Evolutionary conservation across 1,139 yeast genomes (phyloP).

Genomic region (Scheffersomyces parashehatae): DNA sequence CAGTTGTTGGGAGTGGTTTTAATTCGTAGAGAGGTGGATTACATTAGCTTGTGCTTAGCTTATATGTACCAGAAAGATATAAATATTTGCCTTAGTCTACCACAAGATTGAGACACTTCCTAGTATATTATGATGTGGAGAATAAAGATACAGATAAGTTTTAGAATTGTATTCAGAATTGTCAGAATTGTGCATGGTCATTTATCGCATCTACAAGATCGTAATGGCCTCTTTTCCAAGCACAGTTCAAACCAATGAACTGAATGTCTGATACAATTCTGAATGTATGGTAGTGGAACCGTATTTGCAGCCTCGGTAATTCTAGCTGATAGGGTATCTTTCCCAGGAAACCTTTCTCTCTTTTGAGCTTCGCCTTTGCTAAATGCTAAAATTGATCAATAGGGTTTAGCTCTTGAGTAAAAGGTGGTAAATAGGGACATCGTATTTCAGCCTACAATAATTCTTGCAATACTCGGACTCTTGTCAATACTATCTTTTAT

Average conservation of each 20-base stretch:
- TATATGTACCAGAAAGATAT: too few species aligned
- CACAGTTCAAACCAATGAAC: conserved; percentile 1
- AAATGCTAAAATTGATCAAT: conserved; percentile 6
- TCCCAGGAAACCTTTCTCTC: neutral
- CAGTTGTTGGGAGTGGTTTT: too few species aligned
- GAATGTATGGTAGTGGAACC: conserved; percentile 1
- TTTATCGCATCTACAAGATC: too few species aligned
- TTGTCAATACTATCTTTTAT: conserved; percentile 4
- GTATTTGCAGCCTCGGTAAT: conserved; percentile 3
- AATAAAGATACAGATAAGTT: too few species aligned
- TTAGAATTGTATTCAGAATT: too few species aligned
- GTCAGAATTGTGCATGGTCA: too few species aligned
- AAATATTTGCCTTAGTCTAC: too few species aligned
- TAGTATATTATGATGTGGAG: too few species aligned
- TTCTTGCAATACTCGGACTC: conserved; percentile 2
- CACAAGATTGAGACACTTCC: too few species aligned
- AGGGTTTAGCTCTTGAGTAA: conserved; percentile 4
- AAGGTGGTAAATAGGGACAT: conserved; percentile 5
- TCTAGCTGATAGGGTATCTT: conserved; percentile 2
- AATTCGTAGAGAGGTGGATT: too few species aligned
- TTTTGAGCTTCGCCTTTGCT: conserved; percentile 2
- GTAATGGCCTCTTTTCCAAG: too few species aligned
- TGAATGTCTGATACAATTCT: conserved; percentile 2
- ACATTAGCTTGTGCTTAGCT: too few species aligned
- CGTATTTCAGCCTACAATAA: neutral